A percentile compares a stretch with the other conserved stretches of the same genome.
Evolutionary conservation across 345 rosid genomes (phyloP).

Genomic region (Dipteronia sinensis): DNA sequence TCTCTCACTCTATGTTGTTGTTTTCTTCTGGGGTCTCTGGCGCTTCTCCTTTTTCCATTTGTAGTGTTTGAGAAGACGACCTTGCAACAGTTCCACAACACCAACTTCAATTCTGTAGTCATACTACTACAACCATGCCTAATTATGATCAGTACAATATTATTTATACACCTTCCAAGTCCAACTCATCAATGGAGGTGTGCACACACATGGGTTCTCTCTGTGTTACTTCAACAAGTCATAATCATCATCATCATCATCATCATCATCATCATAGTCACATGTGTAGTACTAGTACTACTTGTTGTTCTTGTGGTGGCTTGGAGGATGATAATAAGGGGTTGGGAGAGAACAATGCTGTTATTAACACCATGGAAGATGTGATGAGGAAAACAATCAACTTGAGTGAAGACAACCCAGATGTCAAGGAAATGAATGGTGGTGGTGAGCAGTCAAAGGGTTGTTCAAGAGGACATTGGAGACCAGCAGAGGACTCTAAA

Average conservation of each 20-base stretch:
- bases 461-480: slow-evolving; percentile 50
- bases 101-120: slow-evolving; percentile 15
- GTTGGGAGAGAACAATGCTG: slow-evolving; percentile 29
- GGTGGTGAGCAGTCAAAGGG: slow-evolving; percentile 23
- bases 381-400: slow-evolving; percentile 4
- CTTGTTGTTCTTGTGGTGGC: slow-evolving; percentile 8
- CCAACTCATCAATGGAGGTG: slow-evolving; percentile 30
- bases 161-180: slow-evolving; percentile 11
- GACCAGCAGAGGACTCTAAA: slow-evolving; percentile 44
- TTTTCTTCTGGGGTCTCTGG: slow-evolving; percentile 7
- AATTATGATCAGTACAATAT: not conserved
- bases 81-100: slow-evolving; percentile 38
- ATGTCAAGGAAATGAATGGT: slow-evolving; percentile 3
- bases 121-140: slow-evolving; percentile 13
- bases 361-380: slow-evolving; percentile 12
- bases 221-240: slow-evolving; percentile 4
- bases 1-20: slow-evolving; percentile 1
- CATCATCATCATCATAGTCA: not conserved
- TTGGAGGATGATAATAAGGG: slow-evolving; percentile 16
- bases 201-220: slow-evolving; percentile 26
- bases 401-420: slow-evolving; percentile 5
- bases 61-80: slow-evolving; percentile 27
- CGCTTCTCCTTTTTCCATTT: slow-evolving; percentile 26
- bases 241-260: not conserved
- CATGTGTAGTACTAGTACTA: slow-evolving; percentile 20